Percentiles rank a stretch among this genome's conserved stretches.
Conservation (phyloP, 2,329 filamentous ascomycete genomes). For the Monilinia fructigena region DNA sequence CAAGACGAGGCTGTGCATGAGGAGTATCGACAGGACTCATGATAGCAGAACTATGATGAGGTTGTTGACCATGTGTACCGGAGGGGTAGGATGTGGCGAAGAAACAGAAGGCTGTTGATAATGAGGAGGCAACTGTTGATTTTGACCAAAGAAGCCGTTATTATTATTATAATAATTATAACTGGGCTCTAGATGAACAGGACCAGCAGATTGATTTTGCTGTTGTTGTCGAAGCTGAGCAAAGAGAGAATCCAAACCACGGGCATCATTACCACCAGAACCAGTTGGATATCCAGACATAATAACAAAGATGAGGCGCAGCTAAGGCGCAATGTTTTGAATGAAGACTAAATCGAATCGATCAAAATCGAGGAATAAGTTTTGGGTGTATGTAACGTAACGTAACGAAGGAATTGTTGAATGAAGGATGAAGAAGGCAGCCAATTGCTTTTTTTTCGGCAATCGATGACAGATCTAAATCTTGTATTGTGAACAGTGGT, state of each 20-base stretch:
- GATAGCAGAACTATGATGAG: slow-evolving; percentile 56
- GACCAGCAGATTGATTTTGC: slow-evolving; percentile 30
- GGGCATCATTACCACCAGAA: slow-evolving; percentile 32
- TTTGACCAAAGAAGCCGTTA: slow-evolving; percentile 36
- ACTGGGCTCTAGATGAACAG: slow-evolving; percentile 36
- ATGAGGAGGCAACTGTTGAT: slow-evolving; percentile 36
- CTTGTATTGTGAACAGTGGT: slow-evolving; percentile 17
- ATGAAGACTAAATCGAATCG: slow-evolving; percentile 31
- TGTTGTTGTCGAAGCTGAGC: slow-evolving; percentile 39
- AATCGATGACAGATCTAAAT: slow-evolving; percentile 24
- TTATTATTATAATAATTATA: slow-evolving; percentile 37
- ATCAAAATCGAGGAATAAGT: slow-evolving; percentile 32
- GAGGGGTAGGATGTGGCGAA: slow-evolving; percentile 57
- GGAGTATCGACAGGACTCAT: slow-evolving; percentile 54
- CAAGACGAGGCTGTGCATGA: slow-evolving; percentile 40
- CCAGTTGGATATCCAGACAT: slow-evolving; percentile 41
- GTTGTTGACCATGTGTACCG: slow-evolving; percentile 50
- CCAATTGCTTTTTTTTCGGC: slow-evolving; percentile 6
- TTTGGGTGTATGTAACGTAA: slow-evolving; percentile 9
- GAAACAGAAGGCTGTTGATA: slow-evolving; percentile 58
- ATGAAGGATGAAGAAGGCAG: slow-evolving; percentile 17
- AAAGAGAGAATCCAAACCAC: slow-evolving; percentile 39
- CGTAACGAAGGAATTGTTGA: slow-evolving; percentile 21
- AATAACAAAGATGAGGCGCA: slow-evolving; percentile 36
- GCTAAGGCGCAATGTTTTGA: slow-evolving; percentile 35